Evolutionary conservation across 2,329 filamentous ascomycete genomes (phyloP), one percentile per base, ranked within the genome.

Genomic region (Myriosclerotinia scirpicola): DNA sequence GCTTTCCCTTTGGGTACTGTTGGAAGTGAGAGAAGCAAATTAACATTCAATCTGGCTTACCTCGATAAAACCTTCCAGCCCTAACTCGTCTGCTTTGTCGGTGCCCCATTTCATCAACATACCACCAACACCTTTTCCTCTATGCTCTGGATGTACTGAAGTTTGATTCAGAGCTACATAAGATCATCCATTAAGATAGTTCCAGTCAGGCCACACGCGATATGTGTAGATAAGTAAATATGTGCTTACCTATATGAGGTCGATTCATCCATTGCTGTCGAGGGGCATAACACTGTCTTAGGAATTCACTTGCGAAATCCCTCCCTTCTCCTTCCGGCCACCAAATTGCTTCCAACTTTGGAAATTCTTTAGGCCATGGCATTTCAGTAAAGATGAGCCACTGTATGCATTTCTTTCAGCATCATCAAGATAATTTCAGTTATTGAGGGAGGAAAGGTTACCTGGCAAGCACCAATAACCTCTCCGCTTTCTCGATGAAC

Each of bases 261-360:
- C 62, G 22, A 60, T 61, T 65, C 26, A 48, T 53, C 62, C 62
- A 65, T 30, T 65, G 61, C 38, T 54, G 20, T 14, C 66, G 54
- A 20, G 66, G 62, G 8, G 50, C 52, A 61, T 65, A 65, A n/a
- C 26, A 22, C 50, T 67, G 55, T 36, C 42, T 65, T 12, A 67
- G 3, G 30, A 65, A 61, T 11, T 61, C 44, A 26, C 26, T 55
- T 8, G 52, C 52, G 42, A 65, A 56, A n/a, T 62, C 44, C 36
- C 56, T 68, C 12, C 63, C 63, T 38, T 65, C 40, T 40, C 67
- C 63, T 36, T 68, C 63, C 2, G 56, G 38, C 52, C 62, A 68
- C 56, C 62, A 68, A 42, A 48, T 55, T 26, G 63, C 63, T 9
- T 56, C 56, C 3, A 68, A 30, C 5, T 44, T 55, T 2, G 48